phyloP scores from a whole-genome alignment of 305 asterid species.

The Coffea humblotiana region DNA sequence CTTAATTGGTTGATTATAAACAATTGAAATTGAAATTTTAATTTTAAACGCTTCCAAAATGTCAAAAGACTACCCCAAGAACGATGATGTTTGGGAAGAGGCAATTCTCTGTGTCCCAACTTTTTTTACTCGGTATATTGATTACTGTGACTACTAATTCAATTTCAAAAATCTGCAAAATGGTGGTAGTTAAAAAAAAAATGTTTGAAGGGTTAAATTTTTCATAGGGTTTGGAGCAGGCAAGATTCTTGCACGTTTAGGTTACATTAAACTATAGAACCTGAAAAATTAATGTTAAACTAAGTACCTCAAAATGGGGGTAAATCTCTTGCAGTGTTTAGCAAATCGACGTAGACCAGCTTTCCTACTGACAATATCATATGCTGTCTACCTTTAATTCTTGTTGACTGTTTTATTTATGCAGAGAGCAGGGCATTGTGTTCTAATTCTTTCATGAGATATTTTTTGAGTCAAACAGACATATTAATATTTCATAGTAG shows the following conservation, averaged over 20 bases:
- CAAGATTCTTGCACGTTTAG: slow-evolving; percentile 10
- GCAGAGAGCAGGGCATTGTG: background rate
- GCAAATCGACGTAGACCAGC: background rate
- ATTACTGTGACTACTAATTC: background rate
- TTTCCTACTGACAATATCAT: slow-evolving; percentile 10
- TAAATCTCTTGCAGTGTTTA: slow-evolving; percentile 9
- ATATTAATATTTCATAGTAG: background rate
- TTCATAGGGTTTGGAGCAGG: slow-evolving; percentile 9
- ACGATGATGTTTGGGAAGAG: background rate
- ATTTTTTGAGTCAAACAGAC: background rate
- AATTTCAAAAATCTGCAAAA: background rate
- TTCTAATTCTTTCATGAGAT: background rate
- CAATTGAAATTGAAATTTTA: background rate
- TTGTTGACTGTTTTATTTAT: background rate
- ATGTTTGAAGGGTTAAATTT: background rate
- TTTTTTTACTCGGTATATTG: background rate
- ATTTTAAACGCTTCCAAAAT: background rate
- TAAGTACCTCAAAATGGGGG: background rate
- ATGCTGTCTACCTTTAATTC: background rate
- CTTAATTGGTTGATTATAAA: too few species aligned
- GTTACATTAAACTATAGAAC: background rate
- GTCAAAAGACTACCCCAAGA: background rate
- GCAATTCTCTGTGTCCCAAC: background rate
- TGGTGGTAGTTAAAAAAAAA: too few species aligned
- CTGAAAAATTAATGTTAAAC: background rate